phyloP scores from a whole-genome alignment of 2,329 filamentous ascomycete genomes.

The Pseudogymnoascus destructans region DNA sequence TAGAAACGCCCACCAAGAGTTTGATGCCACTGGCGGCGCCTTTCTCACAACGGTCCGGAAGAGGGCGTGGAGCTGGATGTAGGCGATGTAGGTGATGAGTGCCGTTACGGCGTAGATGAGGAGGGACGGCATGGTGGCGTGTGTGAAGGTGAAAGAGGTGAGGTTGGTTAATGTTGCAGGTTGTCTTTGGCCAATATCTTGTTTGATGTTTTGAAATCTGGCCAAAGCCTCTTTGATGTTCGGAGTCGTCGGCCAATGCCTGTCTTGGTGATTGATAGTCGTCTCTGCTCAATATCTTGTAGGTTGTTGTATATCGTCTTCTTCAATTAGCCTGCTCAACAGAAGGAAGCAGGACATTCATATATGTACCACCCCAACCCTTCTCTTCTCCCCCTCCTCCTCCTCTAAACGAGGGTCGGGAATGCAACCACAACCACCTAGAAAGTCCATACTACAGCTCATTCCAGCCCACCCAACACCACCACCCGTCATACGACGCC shows the following conservation, averaged over 20 bases:
- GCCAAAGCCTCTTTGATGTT: not conserved
- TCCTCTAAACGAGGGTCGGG: too few relatives aligned
- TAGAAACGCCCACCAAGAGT: not conserved
- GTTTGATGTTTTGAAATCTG: not conserved
- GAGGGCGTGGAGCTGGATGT: not conserved
- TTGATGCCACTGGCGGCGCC: not conserved
- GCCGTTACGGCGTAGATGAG: not conserved
- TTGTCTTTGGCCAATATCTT: not conserved
- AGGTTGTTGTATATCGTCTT: not conserved
- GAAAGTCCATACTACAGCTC: too few relatives aligned
- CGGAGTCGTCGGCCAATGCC: not conserved
- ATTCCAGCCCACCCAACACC: too few relatives aligned
- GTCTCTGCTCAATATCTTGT: not conserved
- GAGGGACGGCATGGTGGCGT: not conserved
- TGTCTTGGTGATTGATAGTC: not conserved
- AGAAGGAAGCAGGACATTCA: not conserved
- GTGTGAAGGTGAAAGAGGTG: not conserved
- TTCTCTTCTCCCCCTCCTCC: too few relatives aligned
- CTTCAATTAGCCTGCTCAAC: not conserved
- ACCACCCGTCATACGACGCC: too few relatives aligned
- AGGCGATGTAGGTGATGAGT: not conserved
- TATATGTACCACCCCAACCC: too few relatives aligned
- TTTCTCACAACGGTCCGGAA: not conserved
- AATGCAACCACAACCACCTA: too few relatives aligned
- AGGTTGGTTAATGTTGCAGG: not conserved